Percentiles rank a stretch among this genome's conserved stretches.
Evolutionary conservation across 1,139 yeast genomes (phyloP).

Genomic region (Pichia sp.): DNA sequence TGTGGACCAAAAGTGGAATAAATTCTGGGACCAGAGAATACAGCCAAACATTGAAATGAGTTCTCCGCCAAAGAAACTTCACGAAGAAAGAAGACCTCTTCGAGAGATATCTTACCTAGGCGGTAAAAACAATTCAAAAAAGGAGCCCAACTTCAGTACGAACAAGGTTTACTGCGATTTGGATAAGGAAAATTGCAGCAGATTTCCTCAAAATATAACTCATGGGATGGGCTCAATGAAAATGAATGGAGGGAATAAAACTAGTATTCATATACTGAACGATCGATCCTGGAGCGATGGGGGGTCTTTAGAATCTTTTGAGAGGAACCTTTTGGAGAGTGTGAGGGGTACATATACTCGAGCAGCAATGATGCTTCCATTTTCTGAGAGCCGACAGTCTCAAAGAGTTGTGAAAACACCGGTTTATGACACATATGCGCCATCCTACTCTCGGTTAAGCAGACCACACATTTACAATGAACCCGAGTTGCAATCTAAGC

Average conservation of each 20-base stretch:
- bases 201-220: too few relatives aligned
- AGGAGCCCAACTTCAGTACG: too few relatives aligned
- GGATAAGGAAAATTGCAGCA: too few relatives aligned
- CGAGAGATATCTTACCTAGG: too few relatives aligned
- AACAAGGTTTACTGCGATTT: too few relatives aligned
- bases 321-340: constrained; percentile 6
- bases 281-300: not conserved
- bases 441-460: too few relatives aligned
- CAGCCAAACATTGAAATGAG: too few relatives aligned
- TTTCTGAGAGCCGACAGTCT: not conserved
- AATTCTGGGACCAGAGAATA: too few relatives aligned
- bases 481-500: not conserved
- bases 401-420: not conserved
- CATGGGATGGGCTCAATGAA: too few relatives aligned
- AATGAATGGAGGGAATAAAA: too few relatives aligned
- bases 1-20: constrained; percentile 2
- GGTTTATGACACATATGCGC: too few relatives aligned
- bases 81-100: not conserved
- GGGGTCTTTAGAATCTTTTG: constrained; percentile 5
- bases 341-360: not conserved
- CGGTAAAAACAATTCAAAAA: too few relatives aligned
- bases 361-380: not conserved
- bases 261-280: not conserved
- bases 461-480: not conserved
- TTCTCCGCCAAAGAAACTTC: not conserved